Evolutionary conservation across 2,329 filamentous ascomycete genomes (phyloP), one percentile per base, ranked within the genome.

Genomic region (Ramularia collo-cygni): DNA sequence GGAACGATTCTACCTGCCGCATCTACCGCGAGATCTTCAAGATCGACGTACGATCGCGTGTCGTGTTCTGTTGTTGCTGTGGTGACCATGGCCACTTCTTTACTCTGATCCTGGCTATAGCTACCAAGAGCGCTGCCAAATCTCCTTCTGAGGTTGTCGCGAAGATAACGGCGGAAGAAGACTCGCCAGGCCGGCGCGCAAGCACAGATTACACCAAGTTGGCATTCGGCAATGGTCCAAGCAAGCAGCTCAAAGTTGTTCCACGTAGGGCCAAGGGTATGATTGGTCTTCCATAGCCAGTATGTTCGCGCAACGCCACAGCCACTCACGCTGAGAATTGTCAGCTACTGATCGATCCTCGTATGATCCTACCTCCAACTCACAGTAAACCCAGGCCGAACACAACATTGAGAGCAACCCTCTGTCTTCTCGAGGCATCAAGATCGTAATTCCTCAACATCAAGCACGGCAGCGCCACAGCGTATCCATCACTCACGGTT

Each of bases 141-240:
- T 6, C 40, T 40, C 8, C 52, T 31, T 8, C 38, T 37, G 12
- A 54, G 14, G 4, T 42, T 40, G 16, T 51, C 50, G 31, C 46
- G 43, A 8, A 59, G 44, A 28, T 59, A 59, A 12, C 43, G 15
- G 2, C 54, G 46, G 40, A 58, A 52, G 42, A 60, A 53, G 4
- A 50, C 55, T 8, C 57, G 53, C 4, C 57, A 36, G 2, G 49
- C 50, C 1, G 57, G 57, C 7, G 54, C 50, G 34, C 55, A 57
- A 2, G 57, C 53, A 37, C 55, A 59, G 38, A 60, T 57, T 27
- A 60, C 53, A 17, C 50, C 56, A 1, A 59, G 44, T 15, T 59
- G 55, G 13, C 46, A 47, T 39, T 60, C 56, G 19, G 58, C 39
- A 9, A 54, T 26, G 4, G 49, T 50, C 53, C 53, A 59, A 28